These are phyloP conservation scores for Dryas alaskensis DNA, from an alignment of 306 rosid genomes.

Conservation along the genomic window DNA sequence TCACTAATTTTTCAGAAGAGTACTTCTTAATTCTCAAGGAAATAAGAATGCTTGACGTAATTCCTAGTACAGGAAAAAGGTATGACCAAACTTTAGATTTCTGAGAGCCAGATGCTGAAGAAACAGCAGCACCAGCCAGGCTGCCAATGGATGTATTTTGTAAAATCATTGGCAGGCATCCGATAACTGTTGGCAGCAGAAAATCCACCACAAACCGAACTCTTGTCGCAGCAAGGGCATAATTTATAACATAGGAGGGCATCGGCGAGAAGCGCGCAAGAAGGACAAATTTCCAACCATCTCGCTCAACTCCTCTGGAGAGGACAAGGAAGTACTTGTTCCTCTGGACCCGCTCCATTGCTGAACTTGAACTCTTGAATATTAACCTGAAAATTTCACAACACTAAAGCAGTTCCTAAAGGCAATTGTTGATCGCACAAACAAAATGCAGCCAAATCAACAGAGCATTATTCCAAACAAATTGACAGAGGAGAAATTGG, in stretches of 20 bases:
- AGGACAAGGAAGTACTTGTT: conserved; percentile 75
- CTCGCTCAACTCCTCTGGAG: conserved; percentile 83
- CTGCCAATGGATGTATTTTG: conserved; percentile 94
- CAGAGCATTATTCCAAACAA: background rate
- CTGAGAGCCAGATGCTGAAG: conserved; percentile 60
- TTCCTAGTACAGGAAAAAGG: conserved; percentile 71
- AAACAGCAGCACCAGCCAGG: conserved; percentile 91
- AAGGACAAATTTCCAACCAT: conserved; percentile 95
- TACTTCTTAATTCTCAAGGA: conserved; percentile 82
- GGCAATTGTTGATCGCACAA: background rate
- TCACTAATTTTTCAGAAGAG: conserved; percentile 46
- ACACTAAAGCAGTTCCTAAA: background rate
- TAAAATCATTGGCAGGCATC: conserved; percentile 93
- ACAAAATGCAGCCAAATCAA: background rate
- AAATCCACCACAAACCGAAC: conserved; percentile 77
- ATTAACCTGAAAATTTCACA: conserved; percentile 48
- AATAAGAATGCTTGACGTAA: conserved; percentile 71
- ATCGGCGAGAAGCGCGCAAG: conserved; percentile 96
- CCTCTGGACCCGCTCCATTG: conserved; percentile 72
- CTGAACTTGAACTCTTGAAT: conserved; percentile 73
- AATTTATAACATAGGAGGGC: conserved; percentile 87
- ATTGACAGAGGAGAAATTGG: background rate
- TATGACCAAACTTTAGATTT: conserved; percentile 69
- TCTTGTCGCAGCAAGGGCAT: conserved; percentile 85
- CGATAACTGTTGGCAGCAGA: conserved; percentile 74